Base-by-base conservation (phyloP, 352 stramenopile species). In the Globisporangium recalcitrans region DNA sequence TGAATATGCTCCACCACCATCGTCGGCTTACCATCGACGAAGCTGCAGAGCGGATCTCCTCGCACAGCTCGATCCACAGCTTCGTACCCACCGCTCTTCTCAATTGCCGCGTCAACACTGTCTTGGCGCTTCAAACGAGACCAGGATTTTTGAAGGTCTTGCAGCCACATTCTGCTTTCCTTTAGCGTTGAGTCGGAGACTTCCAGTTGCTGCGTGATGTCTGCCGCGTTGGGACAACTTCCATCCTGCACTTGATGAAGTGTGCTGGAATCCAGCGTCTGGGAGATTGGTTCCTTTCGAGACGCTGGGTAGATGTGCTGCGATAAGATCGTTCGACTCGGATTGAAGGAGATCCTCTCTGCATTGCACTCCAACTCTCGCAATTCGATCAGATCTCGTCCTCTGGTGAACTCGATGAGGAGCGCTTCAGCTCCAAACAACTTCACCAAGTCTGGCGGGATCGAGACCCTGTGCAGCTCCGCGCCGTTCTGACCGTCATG, bases 21-120 rank as follows among this genome's bases (percentile, higher is more conserved):
- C 11, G 27, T n/a, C 57, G 6, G 68, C 58, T 36, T 80, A 93
- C 86, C 87, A 95, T 57, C 85, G 80, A 56, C 87, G 85, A 26
- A 95, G 72, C 46, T 91, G 86, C 34, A 96, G 64, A 6, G 87
- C 82, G 38, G 84, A 77, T 52, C 82, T 72, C 85, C 71, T 24
- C 87, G 82, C 24, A 96, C 87, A 32, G 87, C 87, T 24, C 77
- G 84, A 46, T 96, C 83, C 1, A 96, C 87, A 13, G 75, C 74
- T 60, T 94, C 85, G 21, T 91, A 91, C 1, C 83, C 75, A 14
- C 85, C 87, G 63, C 85, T 96, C 48, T 94, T 94, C 65, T 96
- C 85, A 8, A 96, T 65, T 24, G 79, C 82, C 5, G 78, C 80
- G 58, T 96, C 87, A 3, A 96, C 78, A 58, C 87, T 96, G 48